These are phyloP conservation scores for Dactylorhiza incarnata DNA, from an alignment of 106 monocot species.

Conservation along the genomic window DNA sequence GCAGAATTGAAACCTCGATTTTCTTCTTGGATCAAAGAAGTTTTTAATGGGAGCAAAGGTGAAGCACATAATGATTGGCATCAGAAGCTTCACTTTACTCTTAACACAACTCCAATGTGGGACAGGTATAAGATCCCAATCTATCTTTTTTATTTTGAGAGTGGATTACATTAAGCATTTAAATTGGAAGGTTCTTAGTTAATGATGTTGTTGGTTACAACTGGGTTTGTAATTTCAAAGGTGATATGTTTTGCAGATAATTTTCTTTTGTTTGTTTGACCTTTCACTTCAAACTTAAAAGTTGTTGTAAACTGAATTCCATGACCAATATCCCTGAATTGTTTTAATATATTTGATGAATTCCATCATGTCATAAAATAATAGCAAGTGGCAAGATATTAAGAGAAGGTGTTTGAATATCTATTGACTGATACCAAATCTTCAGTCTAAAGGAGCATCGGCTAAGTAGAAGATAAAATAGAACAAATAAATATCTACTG, in stretches of 20 bases:
- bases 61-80: constrained; percentile 43
- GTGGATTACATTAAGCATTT: background rate
- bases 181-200: background rate
- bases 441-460: too few species aligned
- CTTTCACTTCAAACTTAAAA: background rate
- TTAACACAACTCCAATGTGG: constrained; percentile 91
- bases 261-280: background rate
- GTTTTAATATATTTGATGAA: background rate
- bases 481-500: too few species aligned
- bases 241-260: background rate
- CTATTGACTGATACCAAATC: too few species aligned
- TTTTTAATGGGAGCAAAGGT: constrained; percentile 51
- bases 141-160: background rate
- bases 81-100: constrained; percentile 58
- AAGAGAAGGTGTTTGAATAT: too few species aligned
- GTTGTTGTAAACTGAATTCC: background rate
- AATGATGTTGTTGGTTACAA: too few species aligned
- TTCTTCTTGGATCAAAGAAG: constrained; percentile 75
- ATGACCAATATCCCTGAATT: background rate
- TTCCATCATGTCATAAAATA: too few species aligned
- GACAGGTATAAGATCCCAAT: constrained; percentile 48
- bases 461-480: too few species aligned
- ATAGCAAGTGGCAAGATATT: too few species aligned
- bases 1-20: constrained; percentile 37
- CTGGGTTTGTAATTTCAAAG: background rate